Conservation (phyloP, 169 alveolate species). For the Amoebophrya sp. region DNA sequence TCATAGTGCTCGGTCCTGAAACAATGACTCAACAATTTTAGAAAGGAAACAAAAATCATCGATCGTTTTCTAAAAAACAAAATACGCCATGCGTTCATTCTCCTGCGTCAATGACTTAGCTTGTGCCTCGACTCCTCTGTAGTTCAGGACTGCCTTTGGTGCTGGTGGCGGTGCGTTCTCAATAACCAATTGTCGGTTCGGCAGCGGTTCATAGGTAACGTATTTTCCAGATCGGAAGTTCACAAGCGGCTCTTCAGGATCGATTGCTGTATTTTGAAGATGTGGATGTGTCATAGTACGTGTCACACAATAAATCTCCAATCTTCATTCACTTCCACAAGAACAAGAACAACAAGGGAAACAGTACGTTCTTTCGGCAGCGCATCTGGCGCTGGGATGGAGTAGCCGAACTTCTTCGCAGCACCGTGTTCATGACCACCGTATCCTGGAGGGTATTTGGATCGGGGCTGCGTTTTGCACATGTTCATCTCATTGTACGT, state of each 20-base stretch:
- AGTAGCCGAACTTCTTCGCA: background rate
- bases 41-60: no score
- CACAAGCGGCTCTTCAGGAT: background rate
- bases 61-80: no score
- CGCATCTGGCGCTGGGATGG: background rate
- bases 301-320: background rate
- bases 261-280: background rate
- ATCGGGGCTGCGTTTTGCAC: background rate
- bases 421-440: background rate
- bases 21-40: no score
- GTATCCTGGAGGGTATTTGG: background rate
- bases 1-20: no score
- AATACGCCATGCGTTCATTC: background rate
- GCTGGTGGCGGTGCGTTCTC: background rate
- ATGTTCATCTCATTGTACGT: background rate
- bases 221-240: background rate
- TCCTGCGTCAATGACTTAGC: background rate
- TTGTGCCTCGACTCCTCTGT: background rate
- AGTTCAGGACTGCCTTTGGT: background rate
- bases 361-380: background rate
- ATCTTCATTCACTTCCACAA: background rate
- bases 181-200: background rate
- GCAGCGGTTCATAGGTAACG: background rate
- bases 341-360: no score
- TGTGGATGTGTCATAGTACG: background rate